Conservation (phyloP, 2,329 filamentous ascomycete species). For the Calonectria pseudoreteaudii region DNA sequence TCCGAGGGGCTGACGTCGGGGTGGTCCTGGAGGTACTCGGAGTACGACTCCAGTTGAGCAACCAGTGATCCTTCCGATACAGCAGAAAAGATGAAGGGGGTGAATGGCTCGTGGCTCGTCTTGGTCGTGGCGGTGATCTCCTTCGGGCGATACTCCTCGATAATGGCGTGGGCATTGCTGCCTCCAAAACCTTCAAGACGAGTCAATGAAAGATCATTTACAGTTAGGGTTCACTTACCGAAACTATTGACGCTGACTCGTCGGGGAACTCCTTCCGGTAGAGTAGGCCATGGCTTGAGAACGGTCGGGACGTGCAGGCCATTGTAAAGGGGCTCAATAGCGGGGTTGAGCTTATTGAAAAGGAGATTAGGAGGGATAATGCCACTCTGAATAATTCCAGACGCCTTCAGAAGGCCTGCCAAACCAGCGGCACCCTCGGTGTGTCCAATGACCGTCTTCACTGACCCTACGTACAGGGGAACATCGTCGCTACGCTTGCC, state of each 20-base stretch:
- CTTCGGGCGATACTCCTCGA: conserved; percentile 41
- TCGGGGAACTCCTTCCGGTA: not conserved
- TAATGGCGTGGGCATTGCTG: conserved; percentile 57
- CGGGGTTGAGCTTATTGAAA: conserved; percentile 45
- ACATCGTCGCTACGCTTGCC: not conserved
- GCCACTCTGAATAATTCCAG: conserved; percentile 28
- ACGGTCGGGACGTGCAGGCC: conserved; percentile 35
- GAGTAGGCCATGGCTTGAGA: conserved; percentile 35
- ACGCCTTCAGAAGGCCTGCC: conserved; percentile 36
- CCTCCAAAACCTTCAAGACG: conserved; percentile 49
- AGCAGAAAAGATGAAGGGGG: conserved; percentile 22
- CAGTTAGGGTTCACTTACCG: conserved; percentile 25
- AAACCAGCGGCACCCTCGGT: conserved; percentile 40
- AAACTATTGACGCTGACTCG: conserved; percentile 45
- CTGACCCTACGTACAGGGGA: conserved; percentile 35
- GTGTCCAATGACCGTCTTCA: conserved; percentile 45
- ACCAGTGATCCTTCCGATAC: not conserved
- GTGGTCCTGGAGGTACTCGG: not conserved
- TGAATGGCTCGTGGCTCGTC: not conserved
- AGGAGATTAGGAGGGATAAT: conserved; percentile 46
- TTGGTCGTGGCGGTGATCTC: not conserved
- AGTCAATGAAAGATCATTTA: not conserved
- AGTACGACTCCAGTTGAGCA: not conserved
- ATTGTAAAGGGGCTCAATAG: conserved; percentile 38
- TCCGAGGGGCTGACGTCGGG: not conserved